phyloP scores from a whole-genome alignment of 306 rosid species.

The Herpetospermum pedunculosum region DNA sequence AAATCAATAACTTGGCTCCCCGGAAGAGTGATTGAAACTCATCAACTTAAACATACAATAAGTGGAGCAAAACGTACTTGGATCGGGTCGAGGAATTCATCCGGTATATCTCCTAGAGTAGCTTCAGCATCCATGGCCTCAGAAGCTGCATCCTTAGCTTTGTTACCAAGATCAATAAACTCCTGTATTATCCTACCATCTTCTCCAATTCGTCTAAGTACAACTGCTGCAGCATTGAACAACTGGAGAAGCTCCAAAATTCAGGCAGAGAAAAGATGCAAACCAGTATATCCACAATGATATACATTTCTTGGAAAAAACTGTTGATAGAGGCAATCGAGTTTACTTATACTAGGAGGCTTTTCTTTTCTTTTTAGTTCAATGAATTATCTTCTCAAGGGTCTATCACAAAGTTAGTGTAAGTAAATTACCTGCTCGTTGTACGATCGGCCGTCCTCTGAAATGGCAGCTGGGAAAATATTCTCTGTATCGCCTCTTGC shows the following conservation, averaged over 20 bases:
- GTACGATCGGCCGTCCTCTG: conserved; percentile 96
- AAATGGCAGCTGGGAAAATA: conserved; percentile 84
- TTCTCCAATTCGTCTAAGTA: conserved; percentile 75
- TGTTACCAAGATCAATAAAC: conserved; percentile 70
- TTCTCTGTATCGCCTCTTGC: conserved; percentile 69
- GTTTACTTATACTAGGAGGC: neutral
- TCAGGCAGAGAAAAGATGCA: conserved; percentile 1
- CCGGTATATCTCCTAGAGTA: conserved; percentile 94
- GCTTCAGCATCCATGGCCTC: conserved; percentile 96
- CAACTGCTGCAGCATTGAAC: conserved; percentile 83
- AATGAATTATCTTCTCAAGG: neutral
- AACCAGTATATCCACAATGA: neutral
- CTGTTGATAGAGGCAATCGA: neutral
- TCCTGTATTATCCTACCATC: conserved; percentile 73
- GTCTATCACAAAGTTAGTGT: neutral
- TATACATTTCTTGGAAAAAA: neutral
- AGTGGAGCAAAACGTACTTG: conserved; percentile 40
- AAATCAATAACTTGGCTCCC: neutral
- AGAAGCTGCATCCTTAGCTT: conserved; percentile 85
- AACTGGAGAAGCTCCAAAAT: conserved; percentile 37
- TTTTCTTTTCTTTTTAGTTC: neutral
- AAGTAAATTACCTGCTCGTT: conserved; percentile 63
- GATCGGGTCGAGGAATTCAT: conserved; percentile 97
- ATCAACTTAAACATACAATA: neutral
- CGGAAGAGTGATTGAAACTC: neutral